A percentile compares a stretch with the other conserved stretches of the same genome.
Conservation (phyloP, 116 monocot genomes). For the Cymodocea nodosa region DNA sequence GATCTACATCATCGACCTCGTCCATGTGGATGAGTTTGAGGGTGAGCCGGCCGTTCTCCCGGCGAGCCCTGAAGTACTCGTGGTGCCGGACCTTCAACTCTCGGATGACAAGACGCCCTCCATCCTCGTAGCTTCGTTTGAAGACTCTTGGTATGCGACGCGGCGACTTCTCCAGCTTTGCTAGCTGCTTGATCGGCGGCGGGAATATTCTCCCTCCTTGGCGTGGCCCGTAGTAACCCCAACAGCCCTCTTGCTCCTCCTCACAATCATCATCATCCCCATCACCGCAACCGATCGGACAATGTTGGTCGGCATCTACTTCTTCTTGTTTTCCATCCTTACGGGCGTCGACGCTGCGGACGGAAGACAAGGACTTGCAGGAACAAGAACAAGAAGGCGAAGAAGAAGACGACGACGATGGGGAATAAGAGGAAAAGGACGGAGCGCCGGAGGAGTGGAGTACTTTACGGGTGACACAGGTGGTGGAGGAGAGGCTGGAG, state of each 20-base stretch:
- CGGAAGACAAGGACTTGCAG: neutral
- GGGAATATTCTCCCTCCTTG: constrained; percentile 10
- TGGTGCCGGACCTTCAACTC: constrained; percentile 11
- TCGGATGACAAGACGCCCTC: constrained; percentile 19
- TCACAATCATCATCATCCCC: neutral
- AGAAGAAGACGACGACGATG: neutral
- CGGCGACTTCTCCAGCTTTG: constrained; percentile 5
- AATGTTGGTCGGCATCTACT: no score
- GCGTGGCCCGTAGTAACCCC: constrained; percentile 14
- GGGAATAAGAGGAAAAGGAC: neutral
- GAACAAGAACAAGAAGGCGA: neutral
- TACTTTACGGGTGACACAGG: constrained; percentile 2
- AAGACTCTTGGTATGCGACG: constrained; percentile 12
- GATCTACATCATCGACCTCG: neutral
- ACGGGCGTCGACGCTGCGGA: neutral
- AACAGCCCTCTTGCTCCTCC: constrained; percentile 10
- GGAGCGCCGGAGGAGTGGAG: neutral
- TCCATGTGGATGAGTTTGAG: constrained; percentile 13
- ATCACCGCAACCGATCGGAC: no score
- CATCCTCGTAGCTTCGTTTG: constrained; percentile 16
- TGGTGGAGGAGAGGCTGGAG: neutral
- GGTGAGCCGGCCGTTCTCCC: constrained; percentile 19
- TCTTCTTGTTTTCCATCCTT: neutral
- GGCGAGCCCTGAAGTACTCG: constrained; percentile 15
- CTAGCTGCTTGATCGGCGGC: constrained; percentile 18